Conservation (phyloP, 257 asterid species). For the Cynanchum wilfordii region DNA sequence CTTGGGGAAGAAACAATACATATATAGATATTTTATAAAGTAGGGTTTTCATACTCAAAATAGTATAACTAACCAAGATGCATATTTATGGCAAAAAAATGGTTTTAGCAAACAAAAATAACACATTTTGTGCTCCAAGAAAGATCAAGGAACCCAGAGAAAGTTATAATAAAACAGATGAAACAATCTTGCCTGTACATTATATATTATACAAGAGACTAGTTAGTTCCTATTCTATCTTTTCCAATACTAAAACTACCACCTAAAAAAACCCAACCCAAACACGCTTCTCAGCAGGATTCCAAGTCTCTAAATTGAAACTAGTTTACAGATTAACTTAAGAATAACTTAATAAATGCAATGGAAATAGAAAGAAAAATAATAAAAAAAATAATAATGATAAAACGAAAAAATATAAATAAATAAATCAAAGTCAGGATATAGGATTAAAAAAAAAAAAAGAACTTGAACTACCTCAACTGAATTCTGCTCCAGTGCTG, state of each 20-base stretch:
- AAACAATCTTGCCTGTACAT: neutral
- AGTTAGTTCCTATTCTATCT: neutral
- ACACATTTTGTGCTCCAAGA: neutral
- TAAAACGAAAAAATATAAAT: neutral
- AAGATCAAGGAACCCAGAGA: neutral
- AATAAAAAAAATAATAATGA: too few species aligned
- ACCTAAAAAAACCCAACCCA: neutral
- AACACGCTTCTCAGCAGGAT: neutral
- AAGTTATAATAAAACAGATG: neutral
- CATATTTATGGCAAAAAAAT: neutral
- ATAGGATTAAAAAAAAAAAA: neutral
- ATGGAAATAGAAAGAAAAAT: neutral
- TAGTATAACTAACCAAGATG: neutral
- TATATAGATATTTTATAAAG: neutral
- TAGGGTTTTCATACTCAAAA: neutral
- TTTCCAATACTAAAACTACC: neutral
- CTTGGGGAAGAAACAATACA: neutral
- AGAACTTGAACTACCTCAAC: slow-evolving; percentile 44
- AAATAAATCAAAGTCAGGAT: neutral
- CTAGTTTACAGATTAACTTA: neutral
- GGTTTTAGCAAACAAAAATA: neutral
- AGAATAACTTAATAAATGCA: neutral
- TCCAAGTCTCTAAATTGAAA: neutral
- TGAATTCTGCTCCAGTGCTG: slow-evolving; percentile 36
- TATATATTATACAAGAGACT: neutral